Base-by-base conservation (phyloP, 768 basidiomycete genomes). In the Agrocybe chaxingu region DNA sequence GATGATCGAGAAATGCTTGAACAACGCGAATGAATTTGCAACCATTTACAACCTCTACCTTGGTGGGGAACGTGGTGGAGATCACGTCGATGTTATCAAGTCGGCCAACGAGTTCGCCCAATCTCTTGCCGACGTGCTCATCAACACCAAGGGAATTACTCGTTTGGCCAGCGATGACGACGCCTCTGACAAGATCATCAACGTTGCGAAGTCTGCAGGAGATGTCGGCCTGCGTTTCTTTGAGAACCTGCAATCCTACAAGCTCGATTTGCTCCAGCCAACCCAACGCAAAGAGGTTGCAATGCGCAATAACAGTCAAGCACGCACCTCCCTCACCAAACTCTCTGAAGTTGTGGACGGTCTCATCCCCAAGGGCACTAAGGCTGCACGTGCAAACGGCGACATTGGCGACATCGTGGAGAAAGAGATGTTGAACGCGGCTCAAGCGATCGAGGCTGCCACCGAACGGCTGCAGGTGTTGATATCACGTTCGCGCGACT, bases 21-120 rank as follows among this genome's bases (percentile, higher is more conserved):
- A 90, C 66, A 96, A 89, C 60, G 92, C 95, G 11, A 98, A 85
- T 42, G 96, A 99, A 62, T 98, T 99, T 62, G 97, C 96, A 8
- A 90, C 89, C 12, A 78, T 93, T 50, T 98, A 92, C 74, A 92
- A 93, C 65, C 81, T 97, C 8, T 92, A 91, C 69, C 80, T 98
- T 16, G 80, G 84, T 53, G 87, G 87, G 18, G 92, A 96, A 56
- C 74, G 74, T 39, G 96, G 96, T 31, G 97, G 95, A 7, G 92
- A 97, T 47, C 84, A 98, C 63, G 97, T 99, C 54, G 92, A 97
- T 45, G 97, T 98, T 49, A 98, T 99, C 76, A 97, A 97, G 70
- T 84, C 88, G 43, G 92, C 96, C 53, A 98, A 98, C 70, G 94
- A 96, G 62, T 85, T 98, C 50, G 95, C 96, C 0, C 97, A 99